Conservation (phyloP, 768 basidiomycete genomes). For the Tulasnella sp. region DNA sequence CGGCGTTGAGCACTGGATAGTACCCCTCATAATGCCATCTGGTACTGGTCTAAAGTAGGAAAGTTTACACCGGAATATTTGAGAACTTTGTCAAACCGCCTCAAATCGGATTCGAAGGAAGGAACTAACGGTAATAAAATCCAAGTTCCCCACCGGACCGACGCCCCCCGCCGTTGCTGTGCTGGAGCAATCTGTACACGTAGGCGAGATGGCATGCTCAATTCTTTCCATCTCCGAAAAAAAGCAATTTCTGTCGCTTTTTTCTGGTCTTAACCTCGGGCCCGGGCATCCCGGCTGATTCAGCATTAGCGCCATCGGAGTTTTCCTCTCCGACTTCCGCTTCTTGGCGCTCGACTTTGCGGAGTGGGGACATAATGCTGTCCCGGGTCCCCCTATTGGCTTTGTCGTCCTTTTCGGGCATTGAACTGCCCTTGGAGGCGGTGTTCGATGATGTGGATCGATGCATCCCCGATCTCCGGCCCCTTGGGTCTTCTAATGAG, state of each 20-base stretch:
- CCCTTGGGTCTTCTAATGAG: conserved; percentile 1
- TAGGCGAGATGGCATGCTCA: neutral
- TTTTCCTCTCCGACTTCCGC: conserved; percentile 26
- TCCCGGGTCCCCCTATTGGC: neutral
- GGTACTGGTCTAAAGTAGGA: neutral
- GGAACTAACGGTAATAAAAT: neutral
- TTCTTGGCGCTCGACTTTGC: conserved; percentile 25
- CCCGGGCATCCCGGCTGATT: neutral
- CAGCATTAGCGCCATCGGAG: neutral
- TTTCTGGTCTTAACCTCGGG: conserved; percentile 28
- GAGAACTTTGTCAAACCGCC: neutral
- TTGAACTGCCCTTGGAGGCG: conserved; percentile 9
- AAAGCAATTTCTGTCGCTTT: conserved; percentile 32
- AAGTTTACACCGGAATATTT: neutral
- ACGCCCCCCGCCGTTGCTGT: too few species aligned
- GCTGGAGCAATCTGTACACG: too few species aligned
- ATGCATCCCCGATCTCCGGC: neutral
- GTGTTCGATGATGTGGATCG: conserved; percentile 8
- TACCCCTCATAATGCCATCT: neutral
- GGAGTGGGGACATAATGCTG: conserved; percentile 22
- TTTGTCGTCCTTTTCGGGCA: conserved; percentile 1
- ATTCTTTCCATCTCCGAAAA: conserved; percentile 32
- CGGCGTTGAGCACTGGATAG: neutral
- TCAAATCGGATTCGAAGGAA: neutral
- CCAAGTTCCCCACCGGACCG: neutral